Evolutionary conservation across 306 rosid species (phyloP).

Genomic region (Citrullus colocynthis): DNA sequence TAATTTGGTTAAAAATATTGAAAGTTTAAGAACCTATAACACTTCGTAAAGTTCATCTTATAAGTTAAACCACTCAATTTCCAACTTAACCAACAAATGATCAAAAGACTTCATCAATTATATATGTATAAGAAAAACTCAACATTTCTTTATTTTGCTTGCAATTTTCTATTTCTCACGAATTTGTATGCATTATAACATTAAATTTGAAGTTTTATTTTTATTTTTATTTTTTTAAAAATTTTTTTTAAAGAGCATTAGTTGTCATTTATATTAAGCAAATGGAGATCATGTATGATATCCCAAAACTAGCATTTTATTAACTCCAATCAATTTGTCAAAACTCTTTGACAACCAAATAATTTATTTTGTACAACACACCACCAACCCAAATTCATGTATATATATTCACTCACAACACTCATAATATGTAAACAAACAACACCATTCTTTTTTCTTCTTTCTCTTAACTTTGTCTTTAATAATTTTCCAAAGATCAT

Average conservation of each 20-base stretch:
- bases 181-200: too few species aligned
- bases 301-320: slow-evolving; percentile 3
- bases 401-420: background rate
- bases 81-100: too few species aligned
- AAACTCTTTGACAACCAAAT: slow-evolving; percentile 5
- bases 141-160: too few species aligned
- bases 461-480: background rate
- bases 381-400: background rate
- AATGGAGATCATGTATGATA: slow-evolving; percentile 1
- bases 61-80: too few species aligned
- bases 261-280: background rate
- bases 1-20: too few species aligned
- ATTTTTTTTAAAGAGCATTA: background rate
- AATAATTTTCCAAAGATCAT: background rate
- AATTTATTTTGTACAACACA: background rate
- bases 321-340: slow-evolving; percentile 5
- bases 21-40: too few species aligned
- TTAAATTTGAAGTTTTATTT: too few species aligned
- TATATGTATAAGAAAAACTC: too few species aligned
- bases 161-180: too few species aligned
- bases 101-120: too few species aligned
- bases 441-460: background rate
- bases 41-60: too few species aligned
- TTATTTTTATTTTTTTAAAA: too few species aligned
- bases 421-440: background rate